Evolutionary conservation across 768 basidiomycete genomes (phyloP), one percentile per base, ranked within the genome.

Genomic region (Podaxis pistillaris): DNA sequence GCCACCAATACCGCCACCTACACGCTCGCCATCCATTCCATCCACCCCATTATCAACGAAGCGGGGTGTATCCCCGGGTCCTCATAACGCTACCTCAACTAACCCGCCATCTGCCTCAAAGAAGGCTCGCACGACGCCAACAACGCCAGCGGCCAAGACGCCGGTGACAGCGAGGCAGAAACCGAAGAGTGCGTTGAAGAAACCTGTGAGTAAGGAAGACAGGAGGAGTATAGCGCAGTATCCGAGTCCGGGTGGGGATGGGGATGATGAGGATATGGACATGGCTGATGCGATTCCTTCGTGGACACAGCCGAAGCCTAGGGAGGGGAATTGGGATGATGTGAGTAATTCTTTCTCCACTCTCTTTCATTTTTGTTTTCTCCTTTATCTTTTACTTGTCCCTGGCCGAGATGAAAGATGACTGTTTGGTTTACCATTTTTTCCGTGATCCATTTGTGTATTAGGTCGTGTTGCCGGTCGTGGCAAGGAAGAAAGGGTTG

Each of bases 301-400:
- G 2, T 91, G 90, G 91, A 91, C 89, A 17, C 87, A 92, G 69
- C 90, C 90, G 26, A 77, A 87, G 28, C 83, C 81, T 26, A 76
- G 75, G 62, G 78, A 83, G 24, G 89, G 90, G 1, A 93, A 91
- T 68, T 94, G 93, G 92, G 92, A 94, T 69, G 92, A 94, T 70
- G 91, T 86, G 68, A 69, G 83, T 77, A 30, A 46, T 5, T 65
- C 38, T 53, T 1, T 53, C 59, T 68, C 51, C 54, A 59, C 4
- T 67, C 63, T 58, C 54, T 57, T 54, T 24, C 19, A 37, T 33
- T 46, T 58, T 49, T 58, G 51, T 49, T 58, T 38, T 47, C 3
- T 66, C 19, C 53, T 49, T 54, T 38, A 37, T 46, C 62, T 19
- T 58, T 41, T 56, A 60, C 64, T 65, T 49, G 52, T 49, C 44